Base-by-base conservation (phyloP, 306 rosid species). In the Vigna radiata region DNA sequence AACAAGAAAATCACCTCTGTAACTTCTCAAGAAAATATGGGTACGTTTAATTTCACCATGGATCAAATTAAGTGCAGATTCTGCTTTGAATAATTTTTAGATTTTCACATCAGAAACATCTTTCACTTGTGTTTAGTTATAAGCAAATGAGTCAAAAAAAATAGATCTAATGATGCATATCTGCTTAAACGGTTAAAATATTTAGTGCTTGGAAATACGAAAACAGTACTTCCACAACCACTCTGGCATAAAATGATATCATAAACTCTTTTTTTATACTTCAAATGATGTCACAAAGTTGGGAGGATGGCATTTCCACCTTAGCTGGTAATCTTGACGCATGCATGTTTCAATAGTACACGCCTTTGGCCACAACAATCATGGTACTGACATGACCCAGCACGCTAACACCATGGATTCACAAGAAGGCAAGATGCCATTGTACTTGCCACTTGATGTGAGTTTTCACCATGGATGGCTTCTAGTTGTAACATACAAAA, bases 341-440 rank as follows among this genome's bases (percentile, higher is more conserved):
- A 44, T 72, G 69, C 65, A 72, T 62, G 79, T 64, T 61, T 31
- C 48, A 43, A 72, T 14, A 82, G 79, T 82, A 47, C 47, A 47
- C 47, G 29, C 8, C 25, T 17, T 59, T 43, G 75, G 65, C 75
- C 75, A 55, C 75, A 54, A 65, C 56, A 77, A 65, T 64, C 70
- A 82, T 53, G 70, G 43, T 72, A 63, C 64, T 72, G 82, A 82
- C 82, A 77, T 64, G 82, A 72, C 76, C 70, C 25, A 53, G 79
- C 78, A 76, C 70, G 85, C 75, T 55, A 77, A 50, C 82, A 77
- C 82, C 70, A 82, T 80, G 80, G 79, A 36, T 77, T 46, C 85
- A 77, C 70, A 55, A 65, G 70, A 70, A 9, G 46, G 76, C 69
- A 53, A 82, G 79, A 70, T 47, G 79, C 75, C 75, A 23, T 71